Base-by-base conservation (phyloP, 306 rosid species). In the Malus sylvestris region DNA sequence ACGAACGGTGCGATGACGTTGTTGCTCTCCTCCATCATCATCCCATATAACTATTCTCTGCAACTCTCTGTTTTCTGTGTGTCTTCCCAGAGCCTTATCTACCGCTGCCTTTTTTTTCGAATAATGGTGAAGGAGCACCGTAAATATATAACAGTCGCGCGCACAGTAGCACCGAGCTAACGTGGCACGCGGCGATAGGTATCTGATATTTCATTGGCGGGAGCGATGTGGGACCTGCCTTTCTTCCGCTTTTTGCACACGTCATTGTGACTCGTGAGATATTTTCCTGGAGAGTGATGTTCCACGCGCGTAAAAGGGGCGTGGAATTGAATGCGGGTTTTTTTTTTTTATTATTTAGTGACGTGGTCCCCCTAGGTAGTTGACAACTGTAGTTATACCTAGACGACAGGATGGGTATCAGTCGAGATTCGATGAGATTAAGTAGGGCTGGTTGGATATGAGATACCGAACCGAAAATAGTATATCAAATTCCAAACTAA, bases 1-100 rank as follows among this genome's bases (percentile, higher is more conserved):
- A 95, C 84, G 89, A 95, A 95, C 82, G 97, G 97, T n/a, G 96
- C 90, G 38, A 89, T 71, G 75, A 83, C 77, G 86, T 86, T 86
- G 84, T 60, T 73, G 62, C 15, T 52, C 63, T 84, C 83, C 67
- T 76, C 81, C 81, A 85, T 91, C 96, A 87, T 89, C 80, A 89
- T 87, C 82, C 86, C 91, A 84, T 82, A 72, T 45, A 74, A 45
- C 68, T 38, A 6, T 9, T 0, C n/a, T 20, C 15, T 49, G 20
- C 45, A 73, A 32, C 57, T 22, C 20, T 71, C 62, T 58, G 14
- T 64, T 71, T 40, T 58, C 32, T 23, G 49, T 66, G 8, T 20
- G 51, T n/a, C 29, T 33, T 35, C 19, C 4, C 44, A 66, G 70
- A 35, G 70, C 46, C 70, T 79, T 40, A 19, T 66, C 51, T 29